A percentile compares a stretch with the other conserved stretches of the same genome.
Evolutionary conservation across 2,329 filamentous ascomycete species (phyloP).

Genomic region (Ustilaginoidea virens): DNA sequence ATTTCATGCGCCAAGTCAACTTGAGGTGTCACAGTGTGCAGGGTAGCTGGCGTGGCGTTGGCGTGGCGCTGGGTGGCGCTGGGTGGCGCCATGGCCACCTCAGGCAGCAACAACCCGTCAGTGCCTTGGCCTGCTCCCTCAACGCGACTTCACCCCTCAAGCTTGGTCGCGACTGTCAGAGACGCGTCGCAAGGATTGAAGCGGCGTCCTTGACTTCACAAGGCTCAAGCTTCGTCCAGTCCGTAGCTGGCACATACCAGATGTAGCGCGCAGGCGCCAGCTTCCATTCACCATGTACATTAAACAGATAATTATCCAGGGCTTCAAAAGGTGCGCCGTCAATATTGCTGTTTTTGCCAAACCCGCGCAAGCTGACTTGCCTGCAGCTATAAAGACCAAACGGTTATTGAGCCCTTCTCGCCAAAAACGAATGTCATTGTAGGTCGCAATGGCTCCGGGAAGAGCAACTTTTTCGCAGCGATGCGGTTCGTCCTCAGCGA

Average conservation of each 20-base stretch:
- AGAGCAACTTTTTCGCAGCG: conserved; percentile 98
- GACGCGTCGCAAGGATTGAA: conserved; percentile 4
- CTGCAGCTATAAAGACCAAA: conserved; percentile 94
- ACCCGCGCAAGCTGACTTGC: conserved; percentile 8
- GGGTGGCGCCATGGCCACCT: too few species aligned
- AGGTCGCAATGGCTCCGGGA: conserved; percentile 95
- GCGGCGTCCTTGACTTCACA: conserved; percentile 1
- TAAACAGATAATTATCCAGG: conserved; percentile 99
- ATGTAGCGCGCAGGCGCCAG: conserved; percentile 24
- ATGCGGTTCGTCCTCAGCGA: conserved; percentile 97
- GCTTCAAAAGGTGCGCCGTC: conserved; percentile 78
- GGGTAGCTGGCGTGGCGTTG: conserved; percentile 2
- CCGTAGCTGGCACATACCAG: conserved; percentile 11
- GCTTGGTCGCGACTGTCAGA: too few species aligned
- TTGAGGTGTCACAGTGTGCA: too few species aligned
- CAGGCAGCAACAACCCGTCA: conserved; percentile 5
- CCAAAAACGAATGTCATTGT: conserved; percentile 97
- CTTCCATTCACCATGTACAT: conserved; percentile 66
- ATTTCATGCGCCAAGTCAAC: too few species aligned
- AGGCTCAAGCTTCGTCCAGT: conserved; percentile 3
- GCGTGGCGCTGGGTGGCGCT: too few species aligned
- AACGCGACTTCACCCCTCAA: conserved; percentile 5
- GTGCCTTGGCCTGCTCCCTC: too few species aligned
- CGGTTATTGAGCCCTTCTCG: conserved; percentile 95
- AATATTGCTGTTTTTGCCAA: neutral